Conservation (phyloP, 2,329 filamentous ascomycete genomes). For the Didymella arachidicola region DNA sequence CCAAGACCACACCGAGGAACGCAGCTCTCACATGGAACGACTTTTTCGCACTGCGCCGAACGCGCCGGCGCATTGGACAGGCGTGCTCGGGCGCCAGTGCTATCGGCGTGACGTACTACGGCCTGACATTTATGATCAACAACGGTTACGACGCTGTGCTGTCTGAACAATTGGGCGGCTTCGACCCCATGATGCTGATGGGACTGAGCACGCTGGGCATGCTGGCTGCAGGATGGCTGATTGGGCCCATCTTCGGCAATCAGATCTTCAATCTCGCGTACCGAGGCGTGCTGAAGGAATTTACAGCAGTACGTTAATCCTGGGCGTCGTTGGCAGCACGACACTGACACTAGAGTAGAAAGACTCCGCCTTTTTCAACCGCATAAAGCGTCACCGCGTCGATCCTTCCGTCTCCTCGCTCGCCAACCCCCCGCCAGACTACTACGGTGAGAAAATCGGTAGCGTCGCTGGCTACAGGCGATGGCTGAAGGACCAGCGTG, state of each 20-base stretch:
- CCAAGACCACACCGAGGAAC: conserved; percentile 24
- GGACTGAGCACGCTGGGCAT: conserved; percentile 80
- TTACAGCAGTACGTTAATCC: conserved; percentile 66
- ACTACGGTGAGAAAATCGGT: conserved; percentile 98
- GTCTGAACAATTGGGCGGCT: conserved; percentile 77
- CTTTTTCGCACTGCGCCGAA: conserved; percentile 89
- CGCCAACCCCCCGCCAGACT: conserved; percentile 93
- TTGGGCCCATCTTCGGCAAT: conserved; percentile 83
- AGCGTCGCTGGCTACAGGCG: conserved; percentile 89
- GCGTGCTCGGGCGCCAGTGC: conserved; percentile 75
- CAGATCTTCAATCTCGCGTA: conserved; percentile 80
- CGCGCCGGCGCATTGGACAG: conserved; percentile 83
- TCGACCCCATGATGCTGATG: conserved; percentile 87
- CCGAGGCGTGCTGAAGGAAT: conserved; percentile 72
- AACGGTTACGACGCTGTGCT: conserved; percentile 72
- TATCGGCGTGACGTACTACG: conserved; percentile 66
- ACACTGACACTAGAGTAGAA: conserved; percentile 62
- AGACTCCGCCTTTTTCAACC: conserved; percentile 90
- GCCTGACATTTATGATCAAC: conserved; percentile 71
- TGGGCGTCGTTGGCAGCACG: not conserved
- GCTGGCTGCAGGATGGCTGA: conserved; percentile 84
- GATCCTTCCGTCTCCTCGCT: conserved; percentile 89
- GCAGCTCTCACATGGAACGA: conserved; percentile 74
- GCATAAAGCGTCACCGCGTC: conserved; percentile 90
- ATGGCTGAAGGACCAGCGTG: conserved; percentile 97